Evolutionary conservation across 441 rosid genomes (phyloP), one percentile per base, ranked within the genome.

Genomic region (Biscutella laevigata): DNA sequence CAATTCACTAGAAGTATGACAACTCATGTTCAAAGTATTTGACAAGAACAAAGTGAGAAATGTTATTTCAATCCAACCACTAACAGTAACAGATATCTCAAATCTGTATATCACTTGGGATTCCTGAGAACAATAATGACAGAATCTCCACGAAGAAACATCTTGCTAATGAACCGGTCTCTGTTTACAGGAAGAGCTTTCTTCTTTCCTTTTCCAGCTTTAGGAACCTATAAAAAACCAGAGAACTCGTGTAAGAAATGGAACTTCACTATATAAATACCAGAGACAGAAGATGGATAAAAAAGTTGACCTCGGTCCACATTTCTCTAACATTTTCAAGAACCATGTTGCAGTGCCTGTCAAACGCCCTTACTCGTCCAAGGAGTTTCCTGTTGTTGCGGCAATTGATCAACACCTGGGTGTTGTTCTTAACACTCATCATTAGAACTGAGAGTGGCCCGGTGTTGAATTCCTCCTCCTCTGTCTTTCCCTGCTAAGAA

Each of bases 291-390:
- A 51, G 28, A 20, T 0, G 4, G 19, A 16, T 1, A 13, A n/a
- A 4, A 50, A 41, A 43, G 45, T 61, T 7, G 24, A 87, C 96
- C 98, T 91, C 98, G 26, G 96, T 85, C 98, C 98, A 91, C 94
- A 88, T 88, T 67, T 91, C 98, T 62, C 88, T 75, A 47, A 91
- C 96, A 62, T 91, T 91, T 62, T 91, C 98, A 13, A 91, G 80
- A 50, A 91, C 98, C 98, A 88, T 88, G 70, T 91, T 88, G 84
- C 96, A 87, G 60, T 85, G 98, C 8, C 96, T 73, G 63, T 91
- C 98, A 41, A 91, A 91, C 0, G 96, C 97, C 39, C 97, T 84
- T n/a, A 92, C 99, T 9, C 97, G 84, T 2, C 95, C 99, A 9
- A 92, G 85, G 22, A 92, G 92, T 62, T 92, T 92, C 60, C 71